These are phyloP conservation scores for Suillus cothurnatus DNA, from an alignment of 768 basidiomycete species.

Conservation along the genomic window DNA sequence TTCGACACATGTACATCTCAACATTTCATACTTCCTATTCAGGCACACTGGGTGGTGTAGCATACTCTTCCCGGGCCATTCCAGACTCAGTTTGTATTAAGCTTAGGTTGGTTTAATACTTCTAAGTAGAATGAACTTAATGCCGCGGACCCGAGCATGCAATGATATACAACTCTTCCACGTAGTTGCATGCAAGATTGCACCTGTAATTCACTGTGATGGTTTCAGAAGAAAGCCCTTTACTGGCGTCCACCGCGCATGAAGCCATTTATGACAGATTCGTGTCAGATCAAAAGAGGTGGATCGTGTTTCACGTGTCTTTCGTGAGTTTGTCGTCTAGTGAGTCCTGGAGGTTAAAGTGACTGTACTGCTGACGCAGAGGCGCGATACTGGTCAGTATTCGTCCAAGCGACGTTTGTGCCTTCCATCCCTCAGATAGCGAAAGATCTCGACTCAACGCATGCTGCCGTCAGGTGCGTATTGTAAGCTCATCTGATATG, in stretches of 20 bases:
- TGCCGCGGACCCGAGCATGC: too few species aligned
- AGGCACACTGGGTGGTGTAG: too few species aligned
- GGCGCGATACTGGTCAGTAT: constrained; percentile 43
- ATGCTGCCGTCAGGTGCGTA: constrained; percentile 51
- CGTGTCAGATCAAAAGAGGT: constrained; percentile 46
- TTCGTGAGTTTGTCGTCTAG: constrained; percentile 64
- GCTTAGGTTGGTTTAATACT: too few species aligned
- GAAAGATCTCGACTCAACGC: constrained; percentile 57
- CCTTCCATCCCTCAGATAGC: constrained; percentile 72
- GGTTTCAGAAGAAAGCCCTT: constrained; percentile 30
- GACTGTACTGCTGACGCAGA: background rate
- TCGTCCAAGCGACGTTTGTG: constrained; percentile 65
- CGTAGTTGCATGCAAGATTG: too few species aligned
- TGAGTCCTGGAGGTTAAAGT: constrained; percentile 32
- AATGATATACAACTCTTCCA: too few species aligned
- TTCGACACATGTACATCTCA: too few species aligned
- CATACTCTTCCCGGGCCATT: too few species aligned
- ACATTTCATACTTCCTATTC: too few species aligned
- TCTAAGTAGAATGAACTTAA: too few species aligned
- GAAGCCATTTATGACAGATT: constrained; percentile 60
- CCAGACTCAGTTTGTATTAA: too few species aligned
- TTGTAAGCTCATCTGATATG: too few species aligned
- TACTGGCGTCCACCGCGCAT: constrained; percentile 19
- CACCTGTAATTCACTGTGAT: too few species aligned
- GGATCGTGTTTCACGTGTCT: constrained; percentile 59